Evolutionary conservation across 2,329 filamentous ascomycete species (phyloP).

Genomic region (Xylaria sp.): DNA sequence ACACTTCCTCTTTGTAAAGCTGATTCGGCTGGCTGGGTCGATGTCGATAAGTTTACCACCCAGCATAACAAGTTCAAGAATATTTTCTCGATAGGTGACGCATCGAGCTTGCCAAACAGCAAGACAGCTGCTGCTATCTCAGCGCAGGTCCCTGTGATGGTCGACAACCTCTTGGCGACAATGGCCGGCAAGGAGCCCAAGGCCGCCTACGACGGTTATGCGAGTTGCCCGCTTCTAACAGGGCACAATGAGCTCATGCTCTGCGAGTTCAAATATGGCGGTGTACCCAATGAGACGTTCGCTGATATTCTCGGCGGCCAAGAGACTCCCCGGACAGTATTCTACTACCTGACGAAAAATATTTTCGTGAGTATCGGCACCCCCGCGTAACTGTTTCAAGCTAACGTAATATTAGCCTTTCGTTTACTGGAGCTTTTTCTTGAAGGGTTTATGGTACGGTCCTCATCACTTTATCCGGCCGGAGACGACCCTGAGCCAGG

Average conservation of each 20-base stretch:
- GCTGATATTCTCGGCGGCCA: constrained; percentile 45
- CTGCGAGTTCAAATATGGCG: constrained; percentile 55
- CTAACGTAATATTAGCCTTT: constrained; percentile 31
- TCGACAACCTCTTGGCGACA: constrained; percentile 47
- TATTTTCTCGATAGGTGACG: constrained; percentile 49
- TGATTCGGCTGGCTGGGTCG: constrained; percentile 43
- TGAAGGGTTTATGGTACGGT: constrained; percentile 35
- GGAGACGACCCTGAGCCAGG: not conserved
- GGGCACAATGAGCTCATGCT: constrained; percentile 53
- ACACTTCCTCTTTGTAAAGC: constrained; percentile 61
- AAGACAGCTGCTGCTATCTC: constrained; percentile 55
- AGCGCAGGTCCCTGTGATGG: constrained; percentile 50
- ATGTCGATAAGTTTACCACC: constrained; percentile 43
- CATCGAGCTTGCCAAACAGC: constrained; percentile 47
- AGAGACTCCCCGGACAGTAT: constrained; percentile 45
- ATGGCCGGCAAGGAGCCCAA: constrained; percentile 44
- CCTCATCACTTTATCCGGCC: constrained; percentile 28
- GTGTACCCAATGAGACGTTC: constrained; percentile 53
- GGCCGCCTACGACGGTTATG: constrained; percentile 51
- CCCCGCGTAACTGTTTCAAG: not conserved
- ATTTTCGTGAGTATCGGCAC: constrained; percentile 44
- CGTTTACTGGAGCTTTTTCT: constrained; percentile 40
- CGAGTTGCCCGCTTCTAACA: constrained; percentile 52
- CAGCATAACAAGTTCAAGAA: constrained; percentile 46
- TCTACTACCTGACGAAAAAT: constrained; percentile 53